phyloP scores from a whole-genome alignment of 2,329 filamentous ascomycete species.

The Colletotrichum noveboracense region DNA sequence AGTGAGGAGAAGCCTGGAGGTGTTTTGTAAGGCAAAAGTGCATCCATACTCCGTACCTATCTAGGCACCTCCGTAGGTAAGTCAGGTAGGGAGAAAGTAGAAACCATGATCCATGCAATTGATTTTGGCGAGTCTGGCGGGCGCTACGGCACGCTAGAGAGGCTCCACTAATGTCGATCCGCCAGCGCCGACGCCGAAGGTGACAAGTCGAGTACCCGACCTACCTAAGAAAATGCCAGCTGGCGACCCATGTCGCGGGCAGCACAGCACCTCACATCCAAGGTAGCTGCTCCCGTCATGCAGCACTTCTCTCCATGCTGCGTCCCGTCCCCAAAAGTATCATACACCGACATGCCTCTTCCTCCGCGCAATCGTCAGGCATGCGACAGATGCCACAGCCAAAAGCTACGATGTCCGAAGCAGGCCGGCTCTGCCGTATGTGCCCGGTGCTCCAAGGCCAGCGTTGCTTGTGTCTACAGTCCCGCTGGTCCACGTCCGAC shows the following conservation, averaged over 20 bases:
- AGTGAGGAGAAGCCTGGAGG: background rate
- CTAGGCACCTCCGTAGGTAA: background rate
- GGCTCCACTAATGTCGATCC: background rate
- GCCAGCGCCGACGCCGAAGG: background rate
- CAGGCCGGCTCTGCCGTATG: slow-evolving; percentile 39
- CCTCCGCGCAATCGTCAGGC: slow-evolving; percentile 31
- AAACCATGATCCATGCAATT: background rate
- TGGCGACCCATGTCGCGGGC: background rate
- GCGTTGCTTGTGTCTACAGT: slow-evolving; percentile 46
- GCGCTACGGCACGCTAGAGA: background rate
- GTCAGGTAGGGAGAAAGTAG: background rate
- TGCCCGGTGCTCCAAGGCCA: slow-evolving; percentile 46
- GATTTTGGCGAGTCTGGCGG: background rate
- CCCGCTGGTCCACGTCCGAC: slow-evolving; percentile 30
- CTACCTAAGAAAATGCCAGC: background rate
- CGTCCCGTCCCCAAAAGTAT: background rate
- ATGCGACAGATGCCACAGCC: slow-evolving; percentile 51
- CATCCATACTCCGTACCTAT: background rate
- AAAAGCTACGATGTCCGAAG: slow-evolving; percentile 52
- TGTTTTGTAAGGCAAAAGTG: background rate
- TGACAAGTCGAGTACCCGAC: background rate
- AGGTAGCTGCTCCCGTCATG: background rate
- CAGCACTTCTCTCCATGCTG: background rate
- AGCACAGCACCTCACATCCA: background rate
- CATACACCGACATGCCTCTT: slow-evolving; percentile 23